Conservation (phyloP, 768 basidiomycete genomes). For the Rhizopogon rudus region DNA sequence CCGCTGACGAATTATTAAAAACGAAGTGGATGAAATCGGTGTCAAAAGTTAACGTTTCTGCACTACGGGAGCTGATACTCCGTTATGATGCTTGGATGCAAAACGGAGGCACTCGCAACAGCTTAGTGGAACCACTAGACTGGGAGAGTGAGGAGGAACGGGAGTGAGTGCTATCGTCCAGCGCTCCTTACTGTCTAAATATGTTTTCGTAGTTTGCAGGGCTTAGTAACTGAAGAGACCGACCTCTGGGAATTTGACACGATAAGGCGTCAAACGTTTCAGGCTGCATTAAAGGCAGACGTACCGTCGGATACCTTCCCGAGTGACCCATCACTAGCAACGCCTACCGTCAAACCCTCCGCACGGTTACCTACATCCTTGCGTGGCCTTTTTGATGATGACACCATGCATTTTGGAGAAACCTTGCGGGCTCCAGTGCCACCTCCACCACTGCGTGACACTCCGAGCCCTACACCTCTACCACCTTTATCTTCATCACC, state of each 20-base stretch:
- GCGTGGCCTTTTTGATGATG: constrained; percentile 72
- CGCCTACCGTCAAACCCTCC: constrained; percentile 47
- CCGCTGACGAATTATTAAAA: constrained; percentile 85
- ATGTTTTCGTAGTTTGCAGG: constrained; percentile 12
- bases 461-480: constrained; percentile 22
- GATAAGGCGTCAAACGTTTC: constrained; percentile 39
- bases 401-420: constrained; percentile 28
- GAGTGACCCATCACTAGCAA: constrained; percentile 13
- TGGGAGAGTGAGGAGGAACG: constrained; percentile 70
- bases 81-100: constrained; percentile 72
- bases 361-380: constrained; percentile 71
- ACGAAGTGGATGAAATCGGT: constrained; percentile 86
- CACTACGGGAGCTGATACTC: constrained; percentile 75
- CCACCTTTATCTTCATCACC: constrained; percentile 31
- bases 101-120: constrained; percentile 67
- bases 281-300: constrained; percentile 19
- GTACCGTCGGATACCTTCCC: constrained; percentile 13
- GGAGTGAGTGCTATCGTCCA: constrained; percentile 31
- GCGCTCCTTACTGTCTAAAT: constrained; percentile 3
- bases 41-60: constrained; percentile 58
- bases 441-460: constrained; percentile 18
- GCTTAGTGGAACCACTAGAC: constrained; percentile 64
- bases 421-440: constrained; percentile 38
- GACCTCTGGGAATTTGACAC: constrained; percentile 77
- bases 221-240: constrained; percentile 22